Evolutionary conservation across 352 stramenopile species (phyloP).

Genomic region (Globisporangium barbulae): DNA sequence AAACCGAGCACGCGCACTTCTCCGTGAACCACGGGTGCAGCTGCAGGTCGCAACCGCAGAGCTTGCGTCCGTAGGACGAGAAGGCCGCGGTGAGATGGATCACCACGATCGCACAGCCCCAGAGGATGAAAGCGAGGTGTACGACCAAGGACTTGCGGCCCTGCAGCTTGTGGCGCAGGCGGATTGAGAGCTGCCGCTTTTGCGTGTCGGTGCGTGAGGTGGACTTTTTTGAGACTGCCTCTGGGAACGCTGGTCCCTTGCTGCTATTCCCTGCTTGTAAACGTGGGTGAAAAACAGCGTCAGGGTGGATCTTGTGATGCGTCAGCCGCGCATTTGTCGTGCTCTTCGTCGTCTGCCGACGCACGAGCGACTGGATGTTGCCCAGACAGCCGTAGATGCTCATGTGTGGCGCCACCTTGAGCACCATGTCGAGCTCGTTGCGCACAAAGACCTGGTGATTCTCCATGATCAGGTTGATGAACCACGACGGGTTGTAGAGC

Average conservation of each 20-base stretch:
- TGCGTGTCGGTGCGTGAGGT: background rate
- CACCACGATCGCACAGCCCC: slow-evolving; percentile 4
- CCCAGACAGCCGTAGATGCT: slow-evolving; percentile 21
- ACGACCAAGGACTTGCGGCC: background rate
- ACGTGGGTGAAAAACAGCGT: no score
- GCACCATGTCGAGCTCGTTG: slow-evolving; percentile 15
- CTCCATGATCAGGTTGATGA: slow-evolving; percentile 24
- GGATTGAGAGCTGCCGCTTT: slow-evolving; percentile 1
- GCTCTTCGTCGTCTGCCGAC: background rate
- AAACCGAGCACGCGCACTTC: slow-evolving; percentile 21
- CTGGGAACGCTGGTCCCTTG: background rate
- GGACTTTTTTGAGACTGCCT: background rate
- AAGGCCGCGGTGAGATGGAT: slow-evolving; percentile 4
- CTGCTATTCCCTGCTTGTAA: background rate
- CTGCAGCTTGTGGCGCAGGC: slow-evolving; percentile 8
- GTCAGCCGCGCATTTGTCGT: background rate
- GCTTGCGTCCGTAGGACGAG: background rate
- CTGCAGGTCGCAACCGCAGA: slow-evolving; percentile 12
- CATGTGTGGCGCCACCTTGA: slow-evolving; percentile 23
- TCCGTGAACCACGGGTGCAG: slow-evolving; percentile 12
- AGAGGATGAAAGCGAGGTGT: slow-evolving; percentile 11
- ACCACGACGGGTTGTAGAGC: slow-evolving; percentile 20
- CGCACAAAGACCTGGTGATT: slow-evolving; percentile 22
- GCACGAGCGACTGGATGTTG: slow-evolving; percentile 17
- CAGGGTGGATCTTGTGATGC: background rate